phyloP scores from a whole-genome alignment of 306 rosid genomes.

The Fragaria ananassa region DNA sequence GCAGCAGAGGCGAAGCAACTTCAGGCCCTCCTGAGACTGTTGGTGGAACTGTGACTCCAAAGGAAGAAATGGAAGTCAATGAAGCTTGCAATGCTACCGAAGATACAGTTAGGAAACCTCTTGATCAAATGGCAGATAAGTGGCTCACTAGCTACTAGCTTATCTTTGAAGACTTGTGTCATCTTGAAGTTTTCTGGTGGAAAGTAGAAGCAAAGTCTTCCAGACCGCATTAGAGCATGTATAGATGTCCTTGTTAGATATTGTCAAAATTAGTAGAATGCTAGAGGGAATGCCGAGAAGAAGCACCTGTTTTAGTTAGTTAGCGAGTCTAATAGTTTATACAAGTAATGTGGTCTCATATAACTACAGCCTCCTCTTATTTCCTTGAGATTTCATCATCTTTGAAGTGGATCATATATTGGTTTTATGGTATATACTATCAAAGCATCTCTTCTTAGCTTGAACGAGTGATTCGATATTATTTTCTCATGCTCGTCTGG shows the following conservation, averaged over 20 bases:
- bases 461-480: background rate
- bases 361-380: background rate
- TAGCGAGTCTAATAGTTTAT: background rate
- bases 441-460: background rate
- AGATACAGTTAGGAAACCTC: conserved; percentile 26
- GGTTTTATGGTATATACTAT: background rate
- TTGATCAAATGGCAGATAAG: conserved; percentile 32
- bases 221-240: background rate
- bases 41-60: conserved; percentile 17
- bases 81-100: conserved; percentile 32
- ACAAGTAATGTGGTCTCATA: conserved; percentile 2
- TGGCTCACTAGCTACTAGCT: conserved; percentile 27
- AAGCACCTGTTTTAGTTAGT: background rate
- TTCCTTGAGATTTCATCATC: background rate
- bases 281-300: background rate
- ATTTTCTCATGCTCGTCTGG: background rate
- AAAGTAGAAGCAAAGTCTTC: background rate
- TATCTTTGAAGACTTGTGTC: conserved; percentile 11
- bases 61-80: conserved; percentile 43
- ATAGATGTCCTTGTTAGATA: background rate
- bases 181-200: conserved; percentile 17
- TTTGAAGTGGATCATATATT: background rate
- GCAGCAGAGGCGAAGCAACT: conserved; percentile 35
- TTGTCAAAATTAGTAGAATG: background rate
- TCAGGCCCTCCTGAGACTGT: conserved; percentile 30